A percentile compares a stretch with the other conserved stretches of the same genome.
phyloP scores from a whole-genome alignment of 495 filamentous ascomycete species.

The Neurospora cerealis region DNA sequence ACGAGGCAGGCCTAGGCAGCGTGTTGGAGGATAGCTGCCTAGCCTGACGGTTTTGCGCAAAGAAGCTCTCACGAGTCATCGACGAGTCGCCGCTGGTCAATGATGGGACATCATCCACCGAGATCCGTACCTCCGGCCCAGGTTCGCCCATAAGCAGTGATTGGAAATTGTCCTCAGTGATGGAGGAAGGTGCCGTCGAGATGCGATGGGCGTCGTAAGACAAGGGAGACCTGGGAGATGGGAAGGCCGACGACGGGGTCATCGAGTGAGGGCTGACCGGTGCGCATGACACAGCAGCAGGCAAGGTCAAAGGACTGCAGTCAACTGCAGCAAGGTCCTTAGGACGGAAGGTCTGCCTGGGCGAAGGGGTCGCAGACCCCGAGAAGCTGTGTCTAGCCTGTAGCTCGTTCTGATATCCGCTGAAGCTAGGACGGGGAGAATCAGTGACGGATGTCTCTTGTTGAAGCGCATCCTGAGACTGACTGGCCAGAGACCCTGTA shows the following conservation, averaged over 20 bases:
- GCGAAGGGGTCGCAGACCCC: slow-evolving; percentile 47
- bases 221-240: slow-evolving; percentile 47
- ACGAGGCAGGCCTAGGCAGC: slow-evolving; percentile 51
- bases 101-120: slow-evolving; percentile 80
- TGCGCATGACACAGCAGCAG: slow-evolving; percentile 30
- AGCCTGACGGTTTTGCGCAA: slow-evolving; percentile 23
- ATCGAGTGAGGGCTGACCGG: slow-evolving; percentile 44
- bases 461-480: not conserved
- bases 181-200: slow-evolving; percentile 60
- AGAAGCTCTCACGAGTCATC: slow-evolving; percentile 56
- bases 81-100: slow-evolving; percentile 80
- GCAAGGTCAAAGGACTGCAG: slow-evolving; percentile 34
- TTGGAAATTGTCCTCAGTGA: slow-evolving; percentile 57
- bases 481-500: not conserved
- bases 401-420: not conserved
- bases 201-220: slow-evolving; percentile 62
- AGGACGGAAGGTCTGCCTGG: slow-evolving; percentile 42
- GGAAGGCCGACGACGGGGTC: slow-evolving; percentile 44
- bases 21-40: slow-evolving; percentile 24
- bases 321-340: slow-evolving; percentile 46
- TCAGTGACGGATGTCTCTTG: slow-evolving; percentile 3
- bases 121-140: slow-evolving; percentile 56
- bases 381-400: slow-evolving; percentile 15
- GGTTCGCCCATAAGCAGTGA: slow-evolving; percentile 52
- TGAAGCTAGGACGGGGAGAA: slow-evolving; percentile 10